Evolutionary conservation across 148 eudicot species (phyloP).

Genomic region (Rhododendron griersonianum): DNA sequence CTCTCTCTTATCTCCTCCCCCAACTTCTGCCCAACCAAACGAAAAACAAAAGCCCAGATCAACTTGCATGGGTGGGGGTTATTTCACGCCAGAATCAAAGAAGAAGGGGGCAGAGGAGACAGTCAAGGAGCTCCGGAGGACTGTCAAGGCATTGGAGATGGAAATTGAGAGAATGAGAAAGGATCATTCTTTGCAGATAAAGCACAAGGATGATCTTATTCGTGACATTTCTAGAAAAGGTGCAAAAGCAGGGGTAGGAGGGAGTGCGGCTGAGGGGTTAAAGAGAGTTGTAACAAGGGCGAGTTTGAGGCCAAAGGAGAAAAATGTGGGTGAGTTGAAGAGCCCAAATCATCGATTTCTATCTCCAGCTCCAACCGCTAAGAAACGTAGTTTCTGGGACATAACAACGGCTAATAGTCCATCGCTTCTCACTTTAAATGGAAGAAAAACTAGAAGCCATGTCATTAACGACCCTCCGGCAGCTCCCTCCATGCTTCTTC

Average conservation of each 20-base stretch:
- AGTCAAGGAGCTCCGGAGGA: slow-evolving; percentile 48
- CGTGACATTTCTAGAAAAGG: slow-evolving; percentile 43
- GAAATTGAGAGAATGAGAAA: slow-evolving; percentile 69
- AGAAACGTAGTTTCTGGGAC: slow-evolving; percentile 86
- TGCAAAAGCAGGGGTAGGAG: slow-evolving; percentile 22
- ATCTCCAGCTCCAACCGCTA: slow-evolving; percentile 66
- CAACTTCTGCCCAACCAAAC: slow-evolving; percentile 35
- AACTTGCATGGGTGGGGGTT: slow-evolving; percentile 32
- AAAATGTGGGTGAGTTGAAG: slow-evolving; percentile 41
- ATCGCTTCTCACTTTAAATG: slow-evolving; percentile 51
- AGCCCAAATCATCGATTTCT: slow-evolving; percentile 51
- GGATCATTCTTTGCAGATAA: slow-evolving; percentile 53
- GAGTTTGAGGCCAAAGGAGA: slow-evolving; percentile 47
- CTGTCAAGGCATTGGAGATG: slow-evolving; percentile 49
- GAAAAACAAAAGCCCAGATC: slow-evolving; percentile 41
- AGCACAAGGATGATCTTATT: slow-evolving; percentile 61
- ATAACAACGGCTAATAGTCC: slow-evolving; percentile 88
- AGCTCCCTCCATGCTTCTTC: slow-evolving; percentile 86
- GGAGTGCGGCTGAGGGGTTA: slow-evolving; percentile 21
- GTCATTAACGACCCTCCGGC: slow-evolving; percentile 32
- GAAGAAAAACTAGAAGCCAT: slow-evolving; percentile 75
- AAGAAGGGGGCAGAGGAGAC: slow-evolving; percentile 45
- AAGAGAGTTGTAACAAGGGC: slow-evolving; percentile 47
- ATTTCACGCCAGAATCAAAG: slow-evolving; percentile 62
- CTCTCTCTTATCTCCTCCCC: slow-evolving; percentile 42